Conservation (phyloP, 2,329 filamentous ascomycete genomes). For the Xylariomycetidae sp. region DNA sequence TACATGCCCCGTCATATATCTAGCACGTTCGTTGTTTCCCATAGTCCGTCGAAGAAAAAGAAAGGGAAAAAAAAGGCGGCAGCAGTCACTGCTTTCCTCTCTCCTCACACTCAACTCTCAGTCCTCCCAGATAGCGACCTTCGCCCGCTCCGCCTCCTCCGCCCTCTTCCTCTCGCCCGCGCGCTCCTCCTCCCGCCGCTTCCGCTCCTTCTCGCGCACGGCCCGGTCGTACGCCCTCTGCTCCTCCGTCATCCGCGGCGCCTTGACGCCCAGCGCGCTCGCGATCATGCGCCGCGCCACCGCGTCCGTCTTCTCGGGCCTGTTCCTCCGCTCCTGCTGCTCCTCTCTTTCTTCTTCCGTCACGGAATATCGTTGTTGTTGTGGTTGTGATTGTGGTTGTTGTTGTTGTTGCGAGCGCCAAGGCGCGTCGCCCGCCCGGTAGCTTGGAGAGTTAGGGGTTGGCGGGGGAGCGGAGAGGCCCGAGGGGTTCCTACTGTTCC, state of each 20-base stretch:
- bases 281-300: constrained; percentile 89
- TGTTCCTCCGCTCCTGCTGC: too few species aligned
- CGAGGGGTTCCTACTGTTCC: constrained; percentile 18
- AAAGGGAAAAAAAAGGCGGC: background rate
- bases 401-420: constrained; percentile 1
- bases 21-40: too few species aligned
- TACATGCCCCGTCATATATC: too few species aligned
- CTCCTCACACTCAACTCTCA: constrained; percentile 29
- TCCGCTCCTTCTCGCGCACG: constrained; percentile 79
- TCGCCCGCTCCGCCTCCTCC: constrained; percentile 69
- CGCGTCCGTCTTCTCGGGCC: constrained; percentile 87
- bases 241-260: constrained; percentile 80
- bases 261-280: constrained; percentile 75
- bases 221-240: constrained; percentile 81
- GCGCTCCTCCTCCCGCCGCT: constrained; percentile 66
- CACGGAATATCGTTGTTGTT: background rate
- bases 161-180: constrained; percentile 57
- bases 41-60: background rate
- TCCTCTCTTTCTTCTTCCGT: constrained; percentile 2
- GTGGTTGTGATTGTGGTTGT: constrained; percentile 4
- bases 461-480: constrained; percentile 56
- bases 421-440: constrained; percentile 7
- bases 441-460: constrained; percentile 58
- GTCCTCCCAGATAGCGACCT: constrained; percentile 82
- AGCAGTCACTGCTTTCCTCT: too few species aligned